Evolutionary conservation across 2,329 filamentous ascomycete genomes (phyloP).

Genomic region (Claviceps sp.): DNA sequence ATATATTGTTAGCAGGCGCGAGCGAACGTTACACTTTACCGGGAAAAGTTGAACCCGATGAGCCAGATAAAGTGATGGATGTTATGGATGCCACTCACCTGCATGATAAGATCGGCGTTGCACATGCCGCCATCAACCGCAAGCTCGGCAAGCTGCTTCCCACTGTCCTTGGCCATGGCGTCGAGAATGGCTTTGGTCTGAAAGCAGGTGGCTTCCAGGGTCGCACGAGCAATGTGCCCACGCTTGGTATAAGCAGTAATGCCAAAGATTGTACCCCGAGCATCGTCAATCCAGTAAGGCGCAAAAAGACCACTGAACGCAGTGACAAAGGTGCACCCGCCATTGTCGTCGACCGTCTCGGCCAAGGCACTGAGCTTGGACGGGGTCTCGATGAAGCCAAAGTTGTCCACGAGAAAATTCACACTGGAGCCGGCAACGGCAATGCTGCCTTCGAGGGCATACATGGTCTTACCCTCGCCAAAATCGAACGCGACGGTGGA

Average conservation of each 20-base stretch:
- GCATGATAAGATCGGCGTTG: slow-evolving; percentile 70
- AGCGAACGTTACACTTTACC: no score
- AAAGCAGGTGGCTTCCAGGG: slow-evolving; percentile 69
- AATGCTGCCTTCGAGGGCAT: slow-evolving; percentile 65
- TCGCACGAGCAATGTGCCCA: slow-evolving; percentile 67
- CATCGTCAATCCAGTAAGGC: slow-evolving; percentile 77
- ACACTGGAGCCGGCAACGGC: slow-evolving; percentile 65
- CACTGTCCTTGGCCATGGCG: slow-evolving; percentile 69
- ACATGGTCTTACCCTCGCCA: slow-evolving; percentile 51
- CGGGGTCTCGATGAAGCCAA: slow-evolving; percentile 38
- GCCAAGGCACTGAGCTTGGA: slow-evolving; percentile 32
- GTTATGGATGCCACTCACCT: slow-evolving; percentile 21
- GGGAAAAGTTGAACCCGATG: no score
- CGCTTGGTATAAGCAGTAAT: slow-evolving; percentile 65
- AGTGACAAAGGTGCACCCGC: slow-evolving; percentile 65
- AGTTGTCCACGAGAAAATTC: slow-evolving; percentile 50
- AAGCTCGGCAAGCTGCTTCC: slow-evolving; percentile 57
- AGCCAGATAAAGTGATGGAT: no score
- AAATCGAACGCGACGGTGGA: slow-evolving; percentile 70
- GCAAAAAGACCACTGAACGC: slow-evolving; percentile 72
- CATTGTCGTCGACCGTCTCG: slow-evolving; percentile 48
- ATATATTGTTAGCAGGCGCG: neutral
- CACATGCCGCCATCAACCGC: slow-evolving; percentile 77
- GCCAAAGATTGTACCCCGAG: slow-evolving; percentile 65
- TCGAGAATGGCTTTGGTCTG: slow-evolving; percentile 72